Conservation (phyloP, 306 rosid genomes). For the Mimosa pudica region DNA sequence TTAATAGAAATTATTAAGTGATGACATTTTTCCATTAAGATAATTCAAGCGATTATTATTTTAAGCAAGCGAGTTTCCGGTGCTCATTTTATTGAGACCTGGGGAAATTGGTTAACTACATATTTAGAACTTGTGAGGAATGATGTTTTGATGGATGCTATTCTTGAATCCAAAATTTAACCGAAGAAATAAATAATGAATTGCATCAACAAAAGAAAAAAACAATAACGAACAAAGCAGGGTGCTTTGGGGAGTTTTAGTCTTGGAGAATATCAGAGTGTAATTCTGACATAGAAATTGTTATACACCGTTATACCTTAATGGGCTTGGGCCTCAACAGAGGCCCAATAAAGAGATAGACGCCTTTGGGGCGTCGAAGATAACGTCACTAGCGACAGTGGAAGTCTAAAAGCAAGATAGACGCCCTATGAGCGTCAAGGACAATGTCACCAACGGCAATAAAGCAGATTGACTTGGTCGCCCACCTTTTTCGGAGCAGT, state of each 20-base stretch:
- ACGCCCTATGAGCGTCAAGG: no score
- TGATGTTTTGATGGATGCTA: neutral
- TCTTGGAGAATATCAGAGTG: neutral
- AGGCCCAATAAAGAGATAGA: no score
- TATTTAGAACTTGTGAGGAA: neutral
- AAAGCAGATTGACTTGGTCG: no score
- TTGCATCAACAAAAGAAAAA: no score
- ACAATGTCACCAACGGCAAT: no score
- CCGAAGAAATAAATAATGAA: neutral
- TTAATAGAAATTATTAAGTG: conserved; percentile 7
- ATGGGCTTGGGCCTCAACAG: no score
- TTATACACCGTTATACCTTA: no score
- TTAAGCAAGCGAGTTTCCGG: neutral
- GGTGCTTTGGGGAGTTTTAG: neutral
- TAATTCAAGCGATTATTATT: conserved; percentile 3
- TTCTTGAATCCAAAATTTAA: neutral
- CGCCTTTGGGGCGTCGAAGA: no score
- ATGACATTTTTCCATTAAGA: conserved; percentile 12
- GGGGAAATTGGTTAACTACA: neutral
- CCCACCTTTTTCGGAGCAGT: no score
- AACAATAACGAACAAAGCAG: neutral
- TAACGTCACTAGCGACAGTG: no score
- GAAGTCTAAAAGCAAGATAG: no score
- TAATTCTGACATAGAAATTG: no score
- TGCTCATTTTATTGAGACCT: neutral